These are phyloP conservation scores for Botrytis byssoidea DNA, from an alignment of 2,329 filamentous ascomycete species.

Conservation along the genomic window DNA sequence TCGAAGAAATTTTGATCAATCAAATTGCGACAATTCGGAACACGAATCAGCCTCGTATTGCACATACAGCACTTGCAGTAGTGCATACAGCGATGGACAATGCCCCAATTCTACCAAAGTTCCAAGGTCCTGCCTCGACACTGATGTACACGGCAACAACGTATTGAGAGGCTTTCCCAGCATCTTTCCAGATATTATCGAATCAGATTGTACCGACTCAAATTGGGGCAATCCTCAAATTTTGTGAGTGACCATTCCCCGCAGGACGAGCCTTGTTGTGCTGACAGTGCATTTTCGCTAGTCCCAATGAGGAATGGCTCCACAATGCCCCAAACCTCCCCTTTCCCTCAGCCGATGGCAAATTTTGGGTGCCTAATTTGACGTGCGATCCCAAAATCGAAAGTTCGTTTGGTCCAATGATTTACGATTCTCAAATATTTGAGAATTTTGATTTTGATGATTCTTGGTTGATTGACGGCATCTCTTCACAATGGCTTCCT, in stretches of 20 bases:
- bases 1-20: not conserved
- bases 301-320: slow-evolving; percentile 1
- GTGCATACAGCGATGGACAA: not conserved
- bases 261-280: not conserved
- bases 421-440: not conserved
- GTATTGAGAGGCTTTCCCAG: not conserved
- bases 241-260: not conserved
- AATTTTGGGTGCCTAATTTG: not conserved
- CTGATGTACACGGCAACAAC: not conserved
- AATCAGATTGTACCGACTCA: not conserved
- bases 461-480: not conserved
- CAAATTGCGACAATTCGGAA: not conserved
- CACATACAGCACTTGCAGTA: not conserved
- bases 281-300: not conserved
- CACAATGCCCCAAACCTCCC: not conserved
- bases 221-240: not conserved
- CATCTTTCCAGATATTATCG: not conserved
- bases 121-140: not conserved
- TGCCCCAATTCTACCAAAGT: not conserved
- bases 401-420: not conserved
- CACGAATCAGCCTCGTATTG: not conserved
- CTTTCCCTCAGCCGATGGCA: not conserved
- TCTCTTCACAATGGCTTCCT: not conserved
- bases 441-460: not conserved
- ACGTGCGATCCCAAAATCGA: not conserved